Evolutionary conservation across 2,329 filamentous ascomycete species (phyloP), one percentile per base, ranked within the genome.

Genomic region (Aspergillus fischeri): DNA sequence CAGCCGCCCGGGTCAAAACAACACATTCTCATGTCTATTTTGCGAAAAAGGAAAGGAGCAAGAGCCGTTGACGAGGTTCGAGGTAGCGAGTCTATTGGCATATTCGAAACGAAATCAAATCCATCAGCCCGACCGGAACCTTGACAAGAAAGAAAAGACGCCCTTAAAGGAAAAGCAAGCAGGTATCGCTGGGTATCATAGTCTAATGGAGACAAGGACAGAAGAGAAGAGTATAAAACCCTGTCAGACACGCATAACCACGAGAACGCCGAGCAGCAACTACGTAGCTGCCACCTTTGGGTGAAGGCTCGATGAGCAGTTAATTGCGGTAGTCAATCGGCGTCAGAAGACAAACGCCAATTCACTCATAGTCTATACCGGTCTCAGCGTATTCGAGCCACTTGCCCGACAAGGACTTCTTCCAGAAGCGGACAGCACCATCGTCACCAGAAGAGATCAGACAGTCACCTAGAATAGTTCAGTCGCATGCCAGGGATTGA

Each of bases 351-450:
- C 32, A 41, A n/a, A n/a, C 3, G 9, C 6, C 11, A 44, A 35
- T 53, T 56, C 55, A 71, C 62, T 73, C 69, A 53, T 71, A 69
- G 42, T 67, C 65, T 67, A 76, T 70, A 52, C 76, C 69, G 14
- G 75, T 73, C 60, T 77, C 75, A 14, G 75, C 75, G 56, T 72
- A 77, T 56, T 77, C 75, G 17, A 77, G 70, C 75, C 75, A 77
- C 62, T 76, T 72, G n/a, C 74, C 74, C 6, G 73, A 72, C 51
- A 77, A 58, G 8, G 74, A 68, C 51, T 73, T 74, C 59, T 77
- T 77, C 75, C 75, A 77, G 55, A 77, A 77, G 51, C 75, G 71
- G 49, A 75, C 72, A 48, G 63, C 61, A 4, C 75, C 75, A 59
- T 77, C 75, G 48, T 77, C 75, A 2, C 75, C 75, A 3, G 75